Evolutionary conservation across 495 filamentous ascomycete species (phyloP), one percentile per base, ranked within the genome.

Genomic region (Penicillium subrubescens): DNA sequence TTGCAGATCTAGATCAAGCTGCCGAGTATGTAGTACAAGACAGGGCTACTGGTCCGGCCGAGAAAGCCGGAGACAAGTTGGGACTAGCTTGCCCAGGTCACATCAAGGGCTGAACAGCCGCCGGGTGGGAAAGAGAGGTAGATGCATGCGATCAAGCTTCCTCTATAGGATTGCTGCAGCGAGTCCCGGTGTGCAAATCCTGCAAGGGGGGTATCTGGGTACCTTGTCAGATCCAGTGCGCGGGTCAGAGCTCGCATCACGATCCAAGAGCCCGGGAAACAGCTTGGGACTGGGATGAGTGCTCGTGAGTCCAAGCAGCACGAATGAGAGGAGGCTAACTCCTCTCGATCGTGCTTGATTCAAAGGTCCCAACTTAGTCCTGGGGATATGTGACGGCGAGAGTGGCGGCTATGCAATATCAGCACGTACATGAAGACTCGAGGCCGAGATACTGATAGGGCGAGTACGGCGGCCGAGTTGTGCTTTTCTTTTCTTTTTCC

Each of bases 161-260:
- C 50, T 51, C 31, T 62, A 63, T 65, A 19, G 50, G 44, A 27
- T n/a, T 19, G 14, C 35, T 19, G 56, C 41, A 67, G 61, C 33
- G 6, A 14, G 7, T 57, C 44, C 21, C 53, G 31, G 56, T 58
- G 65, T 37, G 57, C 59, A 51, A 25, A 29, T 14, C 55, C 70
- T 67, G 70, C 67, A 72, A 70, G 70, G 70, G 64, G 57, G 31
- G 31, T 27, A 27, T 27, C n/a, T n/a, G 6, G 5, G 61, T 2
- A 33, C n/a, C 8, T 8, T 17, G 29, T 25, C 61, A 58, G 52
- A 63, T 43, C 33, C 60, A 46, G 62, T 53, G 62, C 61, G 70
- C 62, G 59, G 67, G 57, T 65, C 57, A 21, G 50, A 59, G 52
- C 48, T 52, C 48, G 25, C 48, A 31, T 31, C 48, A 27, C 48